Evolutionary conservation across 495 filamentous ascomycete species (phyloP).

Genomic region (Parathielavia appendiculata): DNA sequence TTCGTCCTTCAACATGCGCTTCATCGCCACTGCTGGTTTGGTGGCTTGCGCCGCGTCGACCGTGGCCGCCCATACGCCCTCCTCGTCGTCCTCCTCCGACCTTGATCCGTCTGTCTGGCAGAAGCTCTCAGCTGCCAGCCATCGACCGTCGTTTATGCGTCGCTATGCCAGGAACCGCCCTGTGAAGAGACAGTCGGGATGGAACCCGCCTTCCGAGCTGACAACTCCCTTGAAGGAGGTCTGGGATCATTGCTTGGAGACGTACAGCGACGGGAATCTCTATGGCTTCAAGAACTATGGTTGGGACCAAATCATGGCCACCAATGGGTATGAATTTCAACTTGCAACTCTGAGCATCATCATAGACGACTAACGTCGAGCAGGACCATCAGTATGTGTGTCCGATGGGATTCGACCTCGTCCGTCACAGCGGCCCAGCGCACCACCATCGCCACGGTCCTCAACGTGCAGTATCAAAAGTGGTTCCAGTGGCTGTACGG

Average conservation of each 20-base stretch:
- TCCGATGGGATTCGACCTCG: neutral
- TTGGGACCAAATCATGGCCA: conserved; percentile 1
- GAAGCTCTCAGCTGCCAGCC: too few relatives aligned
- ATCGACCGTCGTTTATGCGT: too few relatives aligned
- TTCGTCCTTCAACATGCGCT: too few relatives aligned
- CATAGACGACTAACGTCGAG: too few relatives aligned
- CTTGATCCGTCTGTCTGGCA: too few relatives aligned
- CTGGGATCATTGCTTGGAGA: neutral
- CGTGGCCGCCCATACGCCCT: too few relatives aligned
- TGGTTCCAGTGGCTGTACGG: neutral
- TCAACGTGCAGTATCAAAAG: neutral
- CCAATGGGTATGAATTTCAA: conserved; percentile 1
- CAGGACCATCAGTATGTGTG: too few relatives aligned
- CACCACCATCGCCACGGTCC: neutral
- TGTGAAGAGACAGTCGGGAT: neutral
- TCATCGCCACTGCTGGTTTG: too few relatives aligned
- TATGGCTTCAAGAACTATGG: conserved; percentile 2
- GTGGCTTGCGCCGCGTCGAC: too few relatives aligned
- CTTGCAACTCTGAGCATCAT: too few relatives aligned
- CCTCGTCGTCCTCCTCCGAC: too few relatives aligned
- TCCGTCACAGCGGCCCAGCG: conserved; percentile 2
- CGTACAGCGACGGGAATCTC: neutral
- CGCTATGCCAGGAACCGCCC: too few relatives aligned
- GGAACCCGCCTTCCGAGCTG: neutral
- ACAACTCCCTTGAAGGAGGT: neutral